Percentiles rank a stretch among this genome's conserved stretches.
Conservation (phyloP, 805 yeast species). For the Sugiyamaella boreocaroliniensis region DNA sequence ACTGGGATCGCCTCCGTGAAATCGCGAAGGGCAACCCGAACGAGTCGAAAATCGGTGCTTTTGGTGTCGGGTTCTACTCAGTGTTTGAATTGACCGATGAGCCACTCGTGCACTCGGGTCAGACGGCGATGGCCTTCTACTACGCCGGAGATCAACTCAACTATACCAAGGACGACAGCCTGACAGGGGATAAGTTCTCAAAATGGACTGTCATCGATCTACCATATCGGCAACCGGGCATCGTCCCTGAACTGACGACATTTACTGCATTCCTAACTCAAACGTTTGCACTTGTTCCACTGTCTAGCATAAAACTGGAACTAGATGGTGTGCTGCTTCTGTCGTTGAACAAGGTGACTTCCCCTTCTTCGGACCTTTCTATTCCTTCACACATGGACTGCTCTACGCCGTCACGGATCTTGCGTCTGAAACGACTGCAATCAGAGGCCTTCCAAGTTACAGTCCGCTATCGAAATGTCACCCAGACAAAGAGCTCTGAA, state of each 20-base stretch:
- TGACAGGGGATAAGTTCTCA: slow-evolving; percentile 14
- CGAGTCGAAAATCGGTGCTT: slow-evolving; percentile 38
- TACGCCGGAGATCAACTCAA: slow-evolving; percentile 35
- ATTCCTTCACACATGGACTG: slow-evolving; percentile 22
- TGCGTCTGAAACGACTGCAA: slow-evolving; percentile 21
- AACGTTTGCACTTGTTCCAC: slow-evolving; percentile 32
- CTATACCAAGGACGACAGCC: slow-evolving; percentile 23
- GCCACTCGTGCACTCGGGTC: slow-evolving; percentile 53
- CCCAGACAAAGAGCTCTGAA: slow-evolving; percentile 25
- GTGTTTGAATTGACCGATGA: slow-evolving; percentile 78
- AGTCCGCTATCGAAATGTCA: slow-evolving; percentile 31
- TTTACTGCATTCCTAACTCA: slow-evolving; percentile 35
- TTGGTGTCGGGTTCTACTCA: slow-evolving; percentile 52
- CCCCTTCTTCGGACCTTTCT: slow-evolving; percentile 17
- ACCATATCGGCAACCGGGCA: slow-evolving; percentile 28
- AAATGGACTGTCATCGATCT: slow-evolving; percentile 34
- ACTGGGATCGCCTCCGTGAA: slow-evolving; percentile 35
- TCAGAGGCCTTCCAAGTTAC: slow-evolving; percentile 25
- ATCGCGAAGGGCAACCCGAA: slow-evolving; percentile 40
- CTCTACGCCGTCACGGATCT: slow-evolving; percentile 24
- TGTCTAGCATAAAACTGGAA: slow-evolving; percentile 25
- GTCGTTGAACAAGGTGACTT: slow-evolving; percentile 22
- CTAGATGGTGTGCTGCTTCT: slow-evolving; percentile 27
- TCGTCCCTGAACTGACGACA: slow-evolving; percentile 29
- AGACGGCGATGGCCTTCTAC: slow-evolving; percentile 31